Evolutionary conservation across 2,329 filamentous ascomycete genomes (phyloP).

Genomic region (Aureobasidium pullulans): DNA sequence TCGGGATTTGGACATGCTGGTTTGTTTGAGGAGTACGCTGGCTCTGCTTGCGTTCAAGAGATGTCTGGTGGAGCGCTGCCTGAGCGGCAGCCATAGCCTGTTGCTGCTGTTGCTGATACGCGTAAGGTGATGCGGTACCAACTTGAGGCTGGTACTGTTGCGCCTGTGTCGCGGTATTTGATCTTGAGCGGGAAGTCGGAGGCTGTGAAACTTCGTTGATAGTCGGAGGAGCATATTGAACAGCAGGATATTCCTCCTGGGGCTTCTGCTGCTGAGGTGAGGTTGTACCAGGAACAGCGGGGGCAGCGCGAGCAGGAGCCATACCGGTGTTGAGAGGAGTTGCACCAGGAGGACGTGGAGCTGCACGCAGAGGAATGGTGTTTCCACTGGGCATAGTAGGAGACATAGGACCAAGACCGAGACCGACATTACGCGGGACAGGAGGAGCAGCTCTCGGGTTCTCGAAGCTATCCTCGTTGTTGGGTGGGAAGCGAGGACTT

Average conservation of each 20-base stretch:
- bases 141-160: constrained; percentile 41
- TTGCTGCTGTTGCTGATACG: constrained; percentile 68
- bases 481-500: constrained; percentile 81
- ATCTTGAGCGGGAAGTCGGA: constrained; percentile 16
- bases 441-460: constrained; percentile 91
- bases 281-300: neutral
- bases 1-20: constrained; percentile 43
- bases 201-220: constrained; percentile 27
- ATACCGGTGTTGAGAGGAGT: constrained; percentile 69
- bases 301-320: neutral
- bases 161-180: constrained; percentile 14
- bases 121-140: constrained; percentile 35
- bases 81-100: constrained; percentile 74
- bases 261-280: constrained; percentile 34
- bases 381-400: constrained; percentile 21
- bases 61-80: constrained; percentile 59
- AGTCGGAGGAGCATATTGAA: constrained; percentile 36
- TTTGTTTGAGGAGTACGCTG: constrained; percentile 46
- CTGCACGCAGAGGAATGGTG: constrained; percentile 64
- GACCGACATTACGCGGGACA: constrained; percentile 51
- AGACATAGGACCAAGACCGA: constrained; percentile 36
- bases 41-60: constrained; percentile 66
- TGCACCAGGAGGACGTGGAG: constrained; percentile 75
- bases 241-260: constrained; percentile 33
- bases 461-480: constrained; percentile 90